Percentiles rank a stretch among this genome's conserved stretches.
Conservation (phyloP, 306 rosid genomes). For the Vicia faba region DNA sequence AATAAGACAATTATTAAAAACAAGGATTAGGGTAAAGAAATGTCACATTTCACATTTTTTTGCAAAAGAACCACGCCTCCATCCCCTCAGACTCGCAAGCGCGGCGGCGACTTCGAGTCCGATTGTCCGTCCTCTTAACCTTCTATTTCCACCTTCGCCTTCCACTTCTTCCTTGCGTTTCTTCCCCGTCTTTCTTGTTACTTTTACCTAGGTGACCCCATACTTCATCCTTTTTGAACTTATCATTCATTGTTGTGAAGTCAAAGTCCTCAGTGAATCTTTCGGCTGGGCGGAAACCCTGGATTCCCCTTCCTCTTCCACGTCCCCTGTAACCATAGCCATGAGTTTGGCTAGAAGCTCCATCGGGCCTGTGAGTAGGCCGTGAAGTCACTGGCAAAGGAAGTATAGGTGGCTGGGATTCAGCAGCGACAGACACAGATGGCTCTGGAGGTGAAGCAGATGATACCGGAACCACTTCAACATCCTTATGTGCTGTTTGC, state of each 20-base stretch:
- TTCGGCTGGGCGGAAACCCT: constrained; percentile 54
- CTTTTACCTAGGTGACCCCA: constrained; percentile 62
- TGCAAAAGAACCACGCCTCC: too few species aligned
- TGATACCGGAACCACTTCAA: constrained; percentile 74
- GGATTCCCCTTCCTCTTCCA: constrained; percentile 75
- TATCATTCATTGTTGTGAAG: constrained; percentile 65
- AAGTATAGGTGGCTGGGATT: constrained; percentile 77
- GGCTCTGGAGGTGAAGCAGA: constrained; percentile 57
- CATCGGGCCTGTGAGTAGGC: constrained; percentile 60
- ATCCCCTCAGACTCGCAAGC: too few species aligned
- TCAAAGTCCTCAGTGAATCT: constrained; percentile 61
- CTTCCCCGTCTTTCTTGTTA: constrained; percentile 42
- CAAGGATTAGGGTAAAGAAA: too few species aligned
- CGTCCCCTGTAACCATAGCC: constrained; percentile 70
- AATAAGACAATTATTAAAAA: too few species aligned
- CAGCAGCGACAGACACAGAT: constrained; percentile 52
- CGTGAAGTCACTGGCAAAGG: constrained; percentile 65
- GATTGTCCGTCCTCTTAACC: too few species aligned
- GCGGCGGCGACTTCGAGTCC: too few species aligned
- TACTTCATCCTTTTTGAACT: constrained; percentile 63
- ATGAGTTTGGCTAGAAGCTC: constrained; percentile 52
- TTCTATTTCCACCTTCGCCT: too few species aligned
- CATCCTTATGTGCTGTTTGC: constrained; percentile 74
- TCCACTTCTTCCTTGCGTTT: too few species aligned
- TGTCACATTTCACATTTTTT: too few species aligned